Conservation (phyloP, 2,329 filamentous ascomycete genomes). For the Pseudocercospora cruenta region DNA sequence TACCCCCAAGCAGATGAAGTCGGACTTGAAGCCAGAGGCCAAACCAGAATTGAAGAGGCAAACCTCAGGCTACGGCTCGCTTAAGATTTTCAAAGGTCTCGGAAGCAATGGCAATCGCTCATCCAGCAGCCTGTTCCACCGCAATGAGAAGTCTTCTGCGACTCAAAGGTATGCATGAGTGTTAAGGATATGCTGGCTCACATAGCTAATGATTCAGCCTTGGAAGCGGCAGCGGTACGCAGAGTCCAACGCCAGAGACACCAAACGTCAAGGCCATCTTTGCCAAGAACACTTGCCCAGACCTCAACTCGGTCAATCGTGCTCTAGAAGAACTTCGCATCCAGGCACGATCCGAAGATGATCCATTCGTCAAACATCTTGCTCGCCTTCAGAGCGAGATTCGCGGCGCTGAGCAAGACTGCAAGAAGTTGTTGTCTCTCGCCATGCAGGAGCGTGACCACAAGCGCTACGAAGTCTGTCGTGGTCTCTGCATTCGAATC, state of each 20-base stretch:
- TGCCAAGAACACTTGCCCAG: constrained; percentile 18
- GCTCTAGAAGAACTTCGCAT: constrained; percentile 24
- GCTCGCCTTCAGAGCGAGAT: constrained; percentile 21
- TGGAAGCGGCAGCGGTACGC: constrained; percentile 15
- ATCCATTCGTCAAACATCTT: constrained; percentile 19
- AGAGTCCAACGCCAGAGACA: constrained; percentile 20
- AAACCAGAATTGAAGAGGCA: constrained; percentile 2
- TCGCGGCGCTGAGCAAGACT: constrained; percentile 17
- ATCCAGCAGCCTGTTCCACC: constrained; percentile 3
- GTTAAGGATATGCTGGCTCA: not conserved
- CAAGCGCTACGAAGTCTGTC: constrained; percentile 27
- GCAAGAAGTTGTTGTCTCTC: constrained; percentile 23
- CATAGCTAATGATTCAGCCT: not conserved
- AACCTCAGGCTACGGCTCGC: not conserved
- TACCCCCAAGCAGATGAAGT: not conserved
- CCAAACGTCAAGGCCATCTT: constrained; percentile 25
- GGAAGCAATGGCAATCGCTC: constrained; percentile 7
- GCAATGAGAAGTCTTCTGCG: constrained; percentile 1
- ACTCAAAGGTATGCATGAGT: constrained; percentile 2
- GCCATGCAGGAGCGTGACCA: constrained; percentile 30
- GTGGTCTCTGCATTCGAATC: constrained; percentile 28
- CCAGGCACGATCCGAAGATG: constrained; percentile 5
- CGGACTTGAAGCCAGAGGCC: not conserved
- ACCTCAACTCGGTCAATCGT: constrained; percentile 26
- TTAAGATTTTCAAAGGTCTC: constrained; percentile 2